Percentiles rank a stretch among this genome's conserved stretches.
phyloP scores from a whole-genome alignment of 176 grass and related monocot genomes.

The Phragmites australis region DNA sequence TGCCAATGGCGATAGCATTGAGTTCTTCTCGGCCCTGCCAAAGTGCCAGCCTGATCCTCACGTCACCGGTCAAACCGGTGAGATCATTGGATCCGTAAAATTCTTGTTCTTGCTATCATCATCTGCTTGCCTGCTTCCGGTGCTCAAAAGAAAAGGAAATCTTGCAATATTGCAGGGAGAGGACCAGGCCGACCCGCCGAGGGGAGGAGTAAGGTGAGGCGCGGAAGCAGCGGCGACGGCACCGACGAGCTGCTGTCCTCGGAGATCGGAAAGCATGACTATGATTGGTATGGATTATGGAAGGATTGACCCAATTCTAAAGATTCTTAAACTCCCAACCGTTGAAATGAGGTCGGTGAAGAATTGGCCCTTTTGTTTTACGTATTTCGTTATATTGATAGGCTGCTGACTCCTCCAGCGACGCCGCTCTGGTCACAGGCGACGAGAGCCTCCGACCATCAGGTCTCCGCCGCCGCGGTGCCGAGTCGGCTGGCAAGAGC shows the following conservation, averaged over 20 bases:
- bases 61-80: slow-evolving; percentile 1
- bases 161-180: background rate
- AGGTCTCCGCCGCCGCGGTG: background rate
- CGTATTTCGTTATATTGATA: background rate
- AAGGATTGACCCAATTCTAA: background rate
- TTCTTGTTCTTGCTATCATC: background rate
- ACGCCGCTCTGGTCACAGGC: slow-evolving; percentile 23
- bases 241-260: background rate
- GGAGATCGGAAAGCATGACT: slow-evolving; percentile 34
- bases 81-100: background rate
- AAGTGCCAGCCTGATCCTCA: slow-evolving; percentile 20
- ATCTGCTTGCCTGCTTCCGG: background rate
- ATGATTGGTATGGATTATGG: slow-evolving; percentile 29
- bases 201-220: background rate
- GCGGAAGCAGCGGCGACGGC: background rate
- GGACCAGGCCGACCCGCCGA: background rate
- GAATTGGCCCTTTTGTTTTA: background rate
- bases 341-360: background rate
- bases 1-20: slow-evolving; percentile 41
- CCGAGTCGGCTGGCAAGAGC: background rate
- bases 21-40: slow-evolving; percentile 45
- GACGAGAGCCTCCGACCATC: background rate
- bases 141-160: background rate
- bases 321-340: background rate
- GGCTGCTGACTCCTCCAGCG: slow-evolving; percentile 39